Conservation (phyloP, 179 eudicot species). For the Camellia oleifera region DNA sequence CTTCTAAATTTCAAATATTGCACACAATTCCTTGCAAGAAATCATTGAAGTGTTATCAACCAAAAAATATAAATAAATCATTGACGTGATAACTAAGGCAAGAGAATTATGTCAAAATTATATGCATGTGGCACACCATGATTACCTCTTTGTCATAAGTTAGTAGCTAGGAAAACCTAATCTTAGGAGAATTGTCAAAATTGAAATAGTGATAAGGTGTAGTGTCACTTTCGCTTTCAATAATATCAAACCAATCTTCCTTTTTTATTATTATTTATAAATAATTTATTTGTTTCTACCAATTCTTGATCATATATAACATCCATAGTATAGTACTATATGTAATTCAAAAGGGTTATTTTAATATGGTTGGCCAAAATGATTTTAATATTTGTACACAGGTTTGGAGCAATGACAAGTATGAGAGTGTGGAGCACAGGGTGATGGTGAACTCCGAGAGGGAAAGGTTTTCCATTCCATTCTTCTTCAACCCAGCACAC, state of each 20-base stretch:
- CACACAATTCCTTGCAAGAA: no score
- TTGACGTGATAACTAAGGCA: no score
- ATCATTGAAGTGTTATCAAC: no score
- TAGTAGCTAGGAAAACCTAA: not conserved
- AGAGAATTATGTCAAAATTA: no score
- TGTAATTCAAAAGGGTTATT: no score
- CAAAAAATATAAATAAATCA: no score
- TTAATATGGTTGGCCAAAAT: not conserved
- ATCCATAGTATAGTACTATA: no score
- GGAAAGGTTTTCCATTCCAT: slow-evolving; percentile 62
- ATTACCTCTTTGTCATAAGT: no score
- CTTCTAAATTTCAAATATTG: no score
- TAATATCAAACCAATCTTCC: no score
- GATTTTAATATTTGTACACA: not conserved
- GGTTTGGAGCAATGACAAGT: slow-evolving; percentile 65
- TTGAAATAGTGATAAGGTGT: not conserved
- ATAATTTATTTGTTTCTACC: not conserved
- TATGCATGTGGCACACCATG: no score
- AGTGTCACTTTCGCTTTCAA: not conserved
- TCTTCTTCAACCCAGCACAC: slow-evolving; percentile 60
- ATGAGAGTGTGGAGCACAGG: slow-evolving; percentile 76
- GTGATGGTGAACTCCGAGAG: slow-evolving; percentile 50
- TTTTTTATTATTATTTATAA: no score
- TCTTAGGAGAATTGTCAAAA: not conserved
- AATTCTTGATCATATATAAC: not conserved